Base-by-base conservation (phyloP, 2,329 filamentous ascomycete genomes). In the Fonsecaea pedrosoi region DNA sequence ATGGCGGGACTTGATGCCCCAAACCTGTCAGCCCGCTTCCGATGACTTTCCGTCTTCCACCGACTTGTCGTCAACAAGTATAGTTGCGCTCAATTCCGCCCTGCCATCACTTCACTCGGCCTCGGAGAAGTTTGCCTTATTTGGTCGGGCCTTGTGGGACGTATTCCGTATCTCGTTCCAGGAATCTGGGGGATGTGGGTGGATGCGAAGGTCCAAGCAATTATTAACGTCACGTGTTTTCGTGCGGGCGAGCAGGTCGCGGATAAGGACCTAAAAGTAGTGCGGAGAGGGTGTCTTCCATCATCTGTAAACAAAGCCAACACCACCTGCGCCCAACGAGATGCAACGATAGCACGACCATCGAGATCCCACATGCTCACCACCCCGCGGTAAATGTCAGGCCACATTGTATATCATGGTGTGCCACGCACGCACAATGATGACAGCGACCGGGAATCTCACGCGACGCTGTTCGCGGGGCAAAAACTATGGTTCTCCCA, bases 401-500 rank as follows among this genome's bases (percentile, higher is more conserved):
- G 45, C 45, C 50, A 64, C 48, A 60, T 70, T n/a, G 68, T 68
- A 15, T 63, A 69, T 54, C 42, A 68, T 34, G 64, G 62, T 48
- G 68, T 64, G 40, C 58, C 71, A 21, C 61, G 62, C 8, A 57
- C 69, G 42, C 66, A 69, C 54, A 69, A 67, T 18, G 68, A 69
- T 21, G 54, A 57, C 18, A 35, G 35, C 25, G 54, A 57, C 18
- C 34, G 25, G 50, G n/a, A 58, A n/a, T 37, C 58, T 35, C 38
- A 35, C 53, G 50, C 37, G 15, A 58, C 32, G n/a, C 74, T 90
- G 9, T 89, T 90, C 69, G 72, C 79, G 13, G 83, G 83, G 54
- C 79, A 80, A 65, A 84, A 79, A 54, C 89, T 90, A 77, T 89
- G 86, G 82, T 74, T 90, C 45, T 81, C 85, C 25, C 81, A 82